phyloP scores from a whole-genome alignment of 371 early-diverging fungal genomes.

The Fennellomyces sp. region DNA sequence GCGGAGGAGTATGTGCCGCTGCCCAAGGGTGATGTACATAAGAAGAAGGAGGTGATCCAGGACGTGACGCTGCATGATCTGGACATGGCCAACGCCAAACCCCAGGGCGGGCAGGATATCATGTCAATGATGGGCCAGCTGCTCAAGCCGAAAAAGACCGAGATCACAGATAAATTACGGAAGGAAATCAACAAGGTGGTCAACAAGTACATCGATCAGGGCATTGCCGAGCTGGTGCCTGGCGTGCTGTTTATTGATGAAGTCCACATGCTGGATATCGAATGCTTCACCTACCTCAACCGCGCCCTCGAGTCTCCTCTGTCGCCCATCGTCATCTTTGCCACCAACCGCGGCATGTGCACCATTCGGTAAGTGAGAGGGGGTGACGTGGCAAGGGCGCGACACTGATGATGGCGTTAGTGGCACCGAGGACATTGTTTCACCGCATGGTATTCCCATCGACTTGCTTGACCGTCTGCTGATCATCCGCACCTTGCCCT shows the following conservation, averaged over 20 bases:
- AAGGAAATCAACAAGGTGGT: constrained; percentile 99
- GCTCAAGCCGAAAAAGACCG: constrained; percentile 97
- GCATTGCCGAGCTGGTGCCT: constrained; percentile 96
- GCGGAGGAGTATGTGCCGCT: constrained; percentile 97
- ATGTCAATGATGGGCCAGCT: constrained; percentile 97
- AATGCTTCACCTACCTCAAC: constrained; percentile 98
- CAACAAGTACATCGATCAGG: constrained; percentile 98
- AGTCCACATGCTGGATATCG: constrained; percentile 98
- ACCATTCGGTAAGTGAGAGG: constrained; percentile 73
- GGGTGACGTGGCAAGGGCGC: neutral
- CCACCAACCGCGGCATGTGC: constrained; percentile 97
- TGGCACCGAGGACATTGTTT: constrained; percentile 89
- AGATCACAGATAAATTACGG: constrained; percentile 97
- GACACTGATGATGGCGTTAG: constrained; percentile 30
- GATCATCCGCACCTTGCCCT: constrained; percentile 93
- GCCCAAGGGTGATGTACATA: constrained; percentile 99
- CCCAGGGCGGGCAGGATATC: constrained; percentile 97
- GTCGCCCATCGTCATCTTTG: constrained; percentile 98
- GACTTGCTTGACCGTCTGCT: constrained; percentile 97
- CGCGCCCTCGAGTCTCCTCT: constrained; percentile 93
- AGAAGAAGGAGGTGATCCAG: constrained; percentile 96
- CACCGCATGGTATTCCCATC: constrained; percentile 96
- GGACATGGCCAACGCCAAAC: constrained; percentile 97
- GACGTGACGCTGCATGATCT: constrained; percentile 98
- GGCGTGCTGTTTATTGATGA: constrained; percentile 99